These are phyloP conservation scores for Geosmithia morbida DNA, from an alignment of 2,329 filamentous ascomycete species.

Conservation along the genomic window DNA sequence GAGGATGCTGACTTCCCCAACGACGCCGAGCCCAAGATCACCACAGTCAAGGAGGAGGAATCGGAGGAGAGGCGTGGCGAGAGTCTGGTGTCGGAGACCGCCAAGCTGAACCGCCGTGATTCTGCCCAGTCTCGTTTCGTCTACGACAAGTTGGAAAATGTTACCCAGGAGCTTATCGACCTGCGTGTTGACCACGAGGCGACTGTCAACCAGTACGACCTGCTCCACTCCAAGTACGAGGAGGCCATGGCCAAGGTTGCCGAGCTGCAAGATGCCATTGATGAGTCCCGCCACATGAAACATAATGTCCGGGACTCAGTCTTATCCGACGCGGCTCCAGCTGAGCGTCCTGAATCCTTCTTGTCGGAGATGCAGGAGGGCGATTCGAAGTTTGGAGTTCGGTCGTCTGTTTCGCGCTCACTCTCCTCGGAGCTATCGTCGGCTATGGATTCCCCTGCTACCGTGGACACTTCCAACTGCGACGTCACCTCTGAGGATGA, in stretches of 20 bases:
- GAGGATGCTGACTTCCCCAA: conserved; percentile 22
- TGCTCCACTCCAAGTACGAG: conserved; percentile 79
- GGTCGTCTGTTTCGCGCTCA: conserved; percentile 65
- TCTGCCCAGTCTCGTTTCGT: conserved; percentile 75
- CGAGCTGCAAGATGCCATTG: conserved; percentile 71
- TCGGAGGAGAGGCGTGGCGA: conserved; percentile 7
- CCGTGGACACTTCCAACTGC: conserved; percentile 46
- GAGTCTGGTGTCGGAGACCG: not conserved
- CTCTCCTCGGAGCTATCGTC: conserved; percentile 90
- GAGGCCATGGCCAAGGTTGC: conserved; percentile 70
- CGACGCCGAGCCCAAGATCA: conserved; percentile 9
- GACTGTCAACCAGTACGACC: conserved; percentile 66
- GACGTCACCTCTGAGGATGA: conserved; percentile 26
- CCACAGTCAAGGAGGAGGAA: conserved; percentile 18
- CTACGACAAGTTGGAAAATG: conserved; percentile 79
- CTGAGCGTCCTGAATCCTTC: conserved; percentile 58
- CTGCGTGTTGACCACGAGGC: conserved; percentile 82
- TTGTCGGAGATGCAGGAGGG: conserved; percentile 63
- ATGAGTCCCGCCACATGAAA: conserved; percentile 53
- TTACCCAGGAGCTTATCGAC: conserved; percentile 84
- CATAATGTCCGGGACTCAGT: conserved; percentile 38
- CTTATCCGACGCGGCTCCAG: conserved; percentile 26
- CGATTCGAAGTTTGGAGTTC: conserved; percentile 50
- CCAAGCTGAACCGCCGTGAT: conserved; percentile 28
- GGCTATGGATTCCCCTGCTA: conserved; percentile 60